Percentiles rank a stretch among this genome's conserved stretches.
phyloP scores from a whole-genome alignment of 768 basidiomycete species.

The Cubamyces sp. region DNA sequence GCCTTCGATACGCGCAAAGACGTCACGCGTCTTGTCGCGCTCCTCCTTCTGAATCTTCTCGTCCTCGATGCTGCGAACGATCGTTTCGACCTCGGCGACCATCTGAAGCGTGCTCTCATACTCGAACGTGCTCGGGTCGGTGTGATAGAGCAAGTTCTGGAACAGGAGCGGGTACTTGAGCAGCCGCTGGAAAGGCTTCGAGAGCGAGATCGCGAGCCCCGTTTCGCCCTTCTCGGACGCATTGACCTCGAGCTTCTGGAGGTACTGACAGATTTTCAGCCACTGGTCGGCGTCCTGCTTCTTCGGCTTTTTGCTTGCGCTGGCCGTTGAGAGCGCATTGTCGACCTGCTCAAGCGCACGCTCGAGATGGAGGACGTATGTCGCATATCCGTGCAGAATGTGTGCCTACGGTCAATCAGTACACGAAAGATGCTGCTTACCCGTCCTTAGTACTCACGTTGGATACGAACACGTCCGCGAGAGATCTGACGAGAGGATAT shows the following conservation, averaged over 20 bases:
- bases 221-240: constrained; percentile 91
- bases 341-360: constrained; percentile 88
- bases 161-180: constrained; percentile 97
- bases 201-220: constrained; percentile 91
- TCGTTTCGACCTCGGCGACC: constrained; percentile 96
- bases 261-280: constrained; percentile 72
- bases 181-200: constrained; percentile 95
- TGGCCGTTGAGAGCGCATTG: constrained; percentile 65
- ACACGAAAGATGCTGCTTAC: constrained; percentile 22
- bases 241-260: constrained; percentile 77
- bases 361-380: constrained; percentile 93
- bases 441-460: constrained; percentile 61
- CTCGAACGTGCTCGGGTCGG: constrained; percentile 96
- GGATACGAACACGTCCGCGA: constrained; percentile 95
- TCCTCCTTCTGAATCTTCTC: constrained; percentile 98
- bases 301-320: constrained; percentile 73
- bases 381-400: constrained; percentile 92
- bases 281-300: constrained; percentile 82
- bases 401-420: constrained; percentile 62
- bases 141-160: constrained; percentile 95
- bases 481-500: constrained; percentile 88
- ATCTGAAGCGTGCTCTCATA: constrained; percentile 96
- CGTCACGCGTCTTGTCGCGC: constrained; percentile 92
- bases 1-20: constrained; percentile 95
- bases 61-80: constrained; percentile 96